phyloP scores from a whole-genome alignment of 2,329 filamentous ascomycete species.

The Pestalotiopsis fici region DNA sequence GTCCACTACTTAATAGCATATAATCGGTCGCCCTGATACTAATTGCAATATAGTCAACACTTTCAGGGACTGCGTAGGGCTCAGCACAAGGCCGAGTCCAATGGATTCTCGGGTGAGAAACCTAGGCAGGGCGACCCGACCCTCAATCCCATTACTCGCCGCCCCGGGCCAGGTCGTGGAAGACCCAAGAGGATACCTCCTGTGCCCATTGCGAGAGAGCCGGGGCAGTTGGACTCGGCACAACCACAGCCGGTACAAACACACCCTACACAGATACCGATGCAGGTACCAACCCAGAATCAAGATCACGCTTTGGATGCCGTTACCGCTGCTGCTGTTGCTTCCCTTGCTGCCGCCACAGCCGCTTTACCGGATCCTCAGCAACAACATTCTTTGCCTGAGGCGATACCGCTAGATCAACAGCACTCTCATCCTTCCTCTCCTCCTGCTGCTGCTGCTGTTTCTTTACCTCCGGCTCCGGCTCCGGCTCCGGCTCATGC shows the following conservation, averaged over 20 bases:
- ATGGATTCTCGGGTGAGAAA: conserved; percentile 32
- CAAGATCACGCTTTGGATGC: conserved; percentile 14
- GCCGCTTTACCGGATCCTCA: neutral
- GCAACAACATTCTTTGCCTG: neutral
- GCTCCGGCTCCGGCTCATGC: neutral
- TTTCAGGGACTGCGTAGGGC: conserved; percentile 60
- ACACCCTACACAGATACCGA: neutral
- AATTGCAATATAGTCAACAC: conserved; percentile 49
- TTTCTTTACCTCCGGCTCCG: neutral
- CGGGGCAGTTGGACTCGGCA: too few relatives aligned
- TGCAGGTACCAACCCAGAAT: neutral
- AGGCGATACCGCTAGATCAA: neutral
- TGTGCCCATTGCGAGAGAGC: conserved; percentile 7
- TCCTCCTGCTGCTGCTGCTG: neutral
- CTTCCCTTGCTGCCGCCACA: neutral
- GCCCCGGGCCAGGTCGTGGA: conserved; percentile 59
- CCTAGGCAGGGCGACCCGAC: conserved; percentile 49
- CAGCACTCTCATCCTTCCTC: conserved; percentile 3
- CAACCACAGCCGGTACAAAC: neutral
- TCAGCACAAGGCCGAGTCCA: conserved; percentile 52
- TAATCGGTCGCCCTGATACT: neutral
- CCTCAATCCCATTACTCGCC: conserved; percentile 59
- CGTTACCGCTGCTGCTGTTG: conserved; percentile 9
- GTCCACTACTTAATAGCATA: too few relatives aligned
- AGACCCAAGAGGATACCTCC: conserved; percentile 50